Conservation (phyloP, 1,139 yeast genomes). For the Geotrichum fermentans region DNA sequence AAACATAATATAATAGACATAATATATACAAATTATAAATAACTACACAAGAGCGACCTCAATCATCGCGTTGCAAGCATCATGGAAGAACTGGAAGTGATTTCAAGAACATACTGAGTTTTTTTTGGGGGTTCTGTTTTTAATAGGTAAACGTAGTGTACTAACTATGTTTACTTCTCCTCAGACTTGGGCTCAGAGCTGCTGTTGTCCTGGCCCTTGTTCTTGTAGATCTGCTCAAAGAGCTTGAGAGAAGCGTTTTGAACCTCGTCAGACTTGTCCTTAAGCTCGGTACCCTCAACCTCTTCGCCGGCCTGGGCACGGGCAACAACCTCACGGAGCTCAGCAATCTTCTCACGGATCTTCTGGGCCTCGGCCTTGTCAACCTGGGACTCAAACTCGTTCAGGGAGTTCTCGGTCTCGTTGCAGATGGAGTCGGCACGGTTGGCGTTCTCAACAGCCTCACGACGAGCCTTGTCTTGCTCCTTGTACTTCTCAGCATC, state of each 20-base stretch:
- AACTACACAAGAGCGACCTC: not conserved
- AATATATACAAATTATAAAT: conserved; percentile 3
- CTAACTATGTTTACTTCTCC: conserved; percentile 8
- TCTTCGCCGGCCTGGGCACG: conserved; percentile 92
- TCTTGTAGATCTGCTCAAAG: conserved; percentile 94
- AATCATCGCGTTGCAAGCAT: no score
- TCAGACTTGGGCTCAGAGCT: conserved; percentile 13
- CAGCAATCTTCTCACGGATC: conserved; percentile 70
- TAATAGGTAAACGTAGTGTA: not conserved
- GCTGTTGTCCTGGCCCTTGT: conserved; percentile 35
- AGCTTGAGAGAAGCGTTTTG: conserved; percentile 89
- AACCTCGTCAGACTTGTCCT: conserved; percentile 90
- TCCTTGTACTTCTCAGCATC: conserved; percentile 98
- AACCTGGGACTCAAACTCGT: conserved; percentile 90
- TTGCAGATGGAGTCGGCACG: conserved; percentile 95
- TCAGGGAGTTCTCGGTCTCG: conserved; percentile 91
- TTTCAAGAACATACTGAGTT: not conserved
- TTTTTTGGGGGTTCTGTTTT: not conserved
- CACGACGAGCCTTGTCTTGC: conserved; percentile 91
- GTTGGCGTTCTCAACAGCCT: conserved; percentile 92
- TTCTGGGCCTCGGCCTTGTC: conserved; percentile 83
- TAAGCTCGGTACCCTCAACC: conserved; percentile 77
- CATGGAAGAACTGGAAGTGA: no score
- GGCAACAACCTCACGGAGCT: conserved; percentile 84
- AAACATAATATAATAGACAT: not conserved